A percentile compares a stretch with the other conserved stretches of the same genome.
phyloP scores from a whole-genome alignment of 108 stramenopile genomes.

The Cylindrotheca closterium region DNA sequence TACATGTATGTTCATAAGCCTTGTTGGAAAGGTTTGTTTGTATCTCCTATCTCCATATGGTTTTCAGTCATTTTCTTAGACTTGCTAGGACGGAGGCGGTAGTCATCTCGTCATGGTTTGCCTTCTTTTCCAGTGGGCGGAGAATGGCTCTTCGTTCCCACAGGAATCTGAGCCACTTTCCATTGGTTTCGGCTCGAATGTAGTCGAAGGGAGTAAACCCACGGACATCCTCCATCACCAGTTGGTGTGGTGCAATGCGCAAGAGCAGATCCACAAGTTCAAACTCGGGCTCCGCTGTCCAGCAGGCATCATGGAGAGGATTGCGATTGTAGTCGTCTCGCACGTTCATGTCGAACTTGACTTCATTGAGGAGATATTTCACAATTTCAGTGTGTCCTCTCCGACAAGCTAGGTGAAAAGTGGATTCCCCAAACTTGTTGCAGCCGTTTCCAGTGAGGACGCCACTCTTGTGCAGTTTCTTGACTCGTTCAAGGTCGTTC shows the following conservation, averaged over 20 bases:
- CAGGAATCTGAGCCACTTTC: slow-evolving; percentile 27
- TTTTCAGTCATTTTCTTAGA: neutral
- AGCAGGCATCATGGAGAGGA: slow-evolving; percentile 80
- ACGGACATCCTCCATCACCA: slow-evolving; percentile 31
- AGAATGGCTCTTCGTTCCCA: slow-evolving; percentile 5
- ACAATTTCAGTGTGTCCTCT: slow-evolving; percentile 51
- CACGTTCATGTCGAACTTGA: slow-evolving; percentile 34
- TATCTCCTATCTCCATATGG: too few species aligned
- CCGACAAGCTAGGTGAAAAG: slow-evolving; percentile 81
- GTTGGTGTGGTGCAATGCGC: neutral
- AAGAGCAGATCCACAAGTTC: slow-evolving; percentile 15
- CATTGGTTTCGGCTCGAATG: slow-evolving; percentile 54
- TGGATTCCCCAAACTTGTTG: slow-evolving; percentile 77
- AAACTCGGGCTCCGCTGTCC: slow-evolving; percentile 48
- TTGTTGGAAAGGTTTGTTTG: too few species aligned
- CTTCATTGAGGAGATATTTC: slow-evolving; percentile 52
- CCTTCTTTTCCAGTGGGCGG: neutral
- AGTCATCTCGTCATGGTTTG: neutral
- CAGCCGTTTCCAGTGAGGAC: slow-evolving; percentile 13
- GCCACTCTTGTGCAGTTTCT: slow-evolving; percentile 32
- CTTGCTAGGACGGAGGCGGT: neutral
- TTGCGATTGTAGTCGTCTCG: slow-evolving; percentile 76
- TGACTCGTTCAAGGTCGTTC: slow-evolving; percentile 40
- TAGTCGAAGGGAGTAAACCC: slow-evolving; percentile 31
- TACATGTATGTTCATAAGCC: too few species aligned